These are phyloP conservation scores for Exobasidium cylindrosporum DNA, from an alignment of 1,284 basidiomycete species.

Conservation along the genomic window DNA sequence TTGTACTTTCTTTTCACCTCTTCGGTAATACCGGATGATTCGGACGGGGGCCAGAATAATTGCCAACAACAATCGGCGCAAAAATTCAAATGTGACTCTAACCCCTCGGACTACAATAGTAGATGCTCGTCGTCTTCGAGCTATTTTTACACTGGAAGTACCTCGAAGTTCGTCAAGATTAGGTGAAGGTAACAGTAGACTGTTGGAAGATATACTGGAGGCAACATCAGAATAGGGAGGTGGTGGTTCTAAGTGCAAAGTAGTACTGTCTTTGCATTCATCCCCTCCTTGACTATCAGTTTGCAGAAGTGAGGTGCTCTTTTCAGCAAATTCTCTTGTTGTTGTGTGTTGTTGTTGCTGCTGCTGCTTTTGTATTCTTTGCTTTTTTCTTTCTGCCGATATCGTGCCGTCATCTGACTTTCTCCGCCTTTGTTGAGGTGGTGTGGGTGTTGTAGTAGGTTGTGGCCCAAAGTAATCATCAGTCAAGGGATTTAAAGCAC, in stretches of 20 bases:
- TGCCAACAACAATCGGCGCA: conserved; percentile 7
- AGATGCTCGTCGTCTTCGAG: neutral
- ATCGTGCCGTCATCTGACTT: neutral
- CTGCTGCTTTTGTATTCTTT: neutral
- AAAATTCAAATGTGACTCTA: neutral
- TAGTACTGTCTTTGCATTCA: neutral
- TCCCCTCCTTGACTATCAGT: too few relatives aligned
- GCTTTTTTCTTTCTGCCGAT: neutral
- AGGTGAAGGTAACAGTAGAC: neutral
- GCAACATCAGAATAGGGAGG: conserved; percentile 14
- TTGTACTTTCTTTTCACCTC: neutral
- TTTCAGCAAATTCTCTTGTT: conserved; percentile 1
- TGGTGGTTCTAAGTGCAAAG: conserved; percentile 3
- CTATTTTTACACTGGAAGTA: neutral
- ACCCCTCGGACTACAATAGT: neutral
- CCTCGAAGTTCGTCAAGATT: neutral
- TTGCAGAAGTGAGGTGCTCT: neutral
- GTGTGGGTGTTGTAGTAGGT: neutral
- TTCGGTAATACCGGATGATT: conserved; percentile 1
- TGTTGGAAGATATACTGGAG: neutral
- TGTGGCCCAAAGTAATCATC: conserved; percentile 20
- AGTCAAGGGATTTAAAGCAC: conserved; percentile 2
- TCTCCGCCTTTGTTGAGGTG: neutral
- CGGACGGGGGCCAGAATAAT: conserved; percentile 11
- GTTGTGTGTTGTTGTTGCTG: neutral